A percentile compares a stretch with the other conserved stretches of the same genome.
These are phyloP conservation scores for Hypholoma sublateritium DNA, from an alignment of 768 basidiomycete genomes.

Conservation along the genomic window DNA sequence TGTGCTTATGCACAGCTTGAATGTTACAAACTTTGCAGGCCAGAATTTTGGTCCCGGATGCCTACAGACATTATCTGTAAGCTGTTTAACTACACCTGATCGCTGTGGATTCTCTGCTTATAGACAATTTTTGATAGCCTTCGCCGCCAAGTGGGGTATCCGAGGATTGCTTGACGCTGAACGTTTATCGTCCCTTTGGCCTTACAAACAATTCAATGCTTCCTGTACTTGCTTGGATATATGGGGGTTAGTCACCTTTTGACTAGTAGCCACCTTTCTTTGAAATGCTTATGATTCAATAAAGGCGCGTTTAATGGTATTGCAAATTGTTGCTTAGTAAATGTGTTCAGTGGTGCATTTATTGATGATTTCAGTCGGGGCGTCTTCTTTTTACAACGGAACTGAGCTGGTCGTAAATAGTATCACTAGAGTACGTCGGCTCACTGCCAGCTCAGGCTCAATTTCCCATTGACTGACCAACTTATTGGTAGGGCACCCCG, in stretches of 20 bases:
- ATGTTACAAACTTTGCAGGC: conserved; percentile 35
- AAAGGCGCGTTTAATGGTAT: too few species aligned
- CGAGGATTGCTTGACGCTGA: conserved; percentile 59
- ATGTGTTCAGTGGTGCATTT: too few species aligned
- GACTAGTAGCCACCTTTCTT: too few species aligned
- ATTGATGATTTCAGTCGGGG: conserved; percentile 1
- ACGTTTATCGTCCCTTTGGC: conserved; percentile 50
- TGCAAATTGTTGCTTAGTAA: too few species aligned
- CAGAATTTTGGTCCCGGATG: conserved; percentile 43
- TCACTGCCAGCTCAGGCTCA: neutral
- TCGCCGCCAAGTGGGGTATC: conserved; percentile 35
- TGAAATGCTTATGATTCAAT: too few species aligned
- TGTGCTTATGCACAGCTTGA: conserved; percentile 36
- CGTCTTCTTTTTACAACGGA: conserved; percentile 25
- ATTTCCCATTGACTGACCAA: neutral
- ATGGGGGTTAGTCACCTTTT: conserved; percentile 12
- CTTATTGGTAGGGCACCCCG: conserved; percentile 22
- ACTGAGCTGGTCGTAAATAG: conserved; percentile 30
- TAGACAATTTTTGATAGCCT: neutral
- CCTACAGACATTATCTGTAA: conserved; percentile 38
- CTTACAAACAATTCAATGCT: conserved; percentile 20
- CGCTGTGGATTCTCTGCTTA: neutral
- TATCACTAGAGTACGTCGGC: conserved; percentile 23
- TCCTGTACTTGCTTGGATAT: conserved; percentile 32
- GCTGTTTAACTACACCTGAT: too few species aligned